Base-by-base conservation (phyloP, 2,329 filamentous ascomycete genomes). In the Fusarium sp. region DNA sequence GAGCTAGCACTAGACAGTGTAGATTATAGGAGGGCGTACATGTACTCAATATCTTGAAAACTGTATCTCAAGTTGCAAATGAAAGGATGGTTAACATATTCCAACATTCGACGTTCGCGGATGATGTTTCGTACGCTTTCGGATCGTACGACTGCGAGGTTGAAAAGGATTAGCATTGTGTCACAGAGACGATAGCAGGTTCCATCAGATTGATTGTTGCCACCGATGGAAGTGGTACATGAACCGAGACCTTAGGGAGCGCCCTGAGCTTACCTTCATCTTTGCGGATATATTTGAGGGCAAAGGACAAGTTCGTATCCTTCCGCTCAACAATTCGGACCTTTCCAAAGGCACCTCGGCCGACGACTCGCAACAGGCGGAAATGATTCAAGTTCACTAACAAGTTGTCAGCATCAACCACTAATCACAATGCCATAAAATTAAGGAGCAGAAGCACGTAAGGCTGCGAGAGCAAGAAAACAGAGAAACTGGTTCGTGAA, bases 121-220 rank as follows among this genome's bases (percentile, higher is more conserved):
- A 99, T 96, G 77, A 99, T 99, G 82, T 99, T 99, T 79, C 96
- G 93, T 70, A 98, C 96, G 81, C 96, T 98, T 84, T 98, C 96
- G 72, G 95, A 98, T 80, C 96, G 94, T 78, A 99, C 95, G 78
- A 99, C 96, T 98, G 82, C 77, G 14, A 36, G 63, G 52, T 48
- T 62, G 61, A 74, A 34, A 48, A 61, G 72, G 65, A 57, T 81
- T 72, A 79, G 79, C 69, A 48, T 28, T 20, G 64, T 67, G 30
- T 22, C 28, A 68, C 58, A 65, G 39, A 54, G 15, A 50, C 47
- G 39, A 63, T 55, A 44, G 30, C 34, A 42, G 41, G n/a, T 65
- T 66, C 41, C 20, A 48, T 52, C 22, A 41, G 20, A 28, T 62
- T 34, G 30, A 48, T n/a, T 30, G 30, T 55, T 42, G 28, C 20